These are phyloP conservation scores for Citrullus mucosospermus DNA, from an alignment of 306 rosid species.

Conservation along the genomic window DNA sequence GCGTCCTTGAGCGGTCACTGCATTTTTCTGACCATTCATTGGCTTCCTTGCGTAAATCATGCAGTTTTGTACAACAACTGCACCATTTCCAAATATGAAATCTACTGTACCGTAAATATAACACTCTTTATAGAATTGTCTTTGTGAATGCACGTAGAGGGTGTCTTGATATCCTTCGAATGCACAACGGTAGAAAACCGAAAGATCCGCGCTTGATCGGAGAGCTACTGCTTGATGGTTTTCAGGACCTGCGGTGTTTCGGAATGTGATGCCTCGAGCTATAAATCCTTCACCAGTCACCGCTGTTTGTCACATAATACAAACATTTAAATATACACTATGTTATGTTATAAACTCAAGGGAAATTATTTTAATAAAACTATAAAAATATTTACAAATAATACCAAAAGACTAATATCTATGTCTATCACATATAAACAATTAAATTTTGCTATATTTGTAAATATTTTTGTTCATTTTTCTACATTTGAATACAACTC, in stretches of 20 bases:
- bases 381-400: too few relatives aligned
- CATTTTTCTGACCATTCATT: slow-evolving; percentile 21
- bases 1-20: slow-evolving; percentile 43
- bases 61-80: slow-evolving; percentile 34
- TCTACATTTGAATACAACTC: too few relatives aligned
- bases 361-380: too few relatives aligned
- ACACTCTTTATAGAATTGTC: slow-evolving; percentile 50
- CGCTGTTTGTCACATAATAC: slow-evolving; percentile 18
- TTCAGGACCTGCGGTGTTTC: slow-evolving; percentile 39
- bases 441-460: too few relatives aligned
- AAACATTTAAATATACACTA: neutral
- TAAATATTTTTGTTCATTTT: too few relatives aligned
- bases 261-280: slow-evolving; percentile 40
- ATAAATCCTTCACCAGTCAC: slow-evolving; percentile 39
- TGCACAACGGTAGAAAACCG: slow-evolving; percentile 38
- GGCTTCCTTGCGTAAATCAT: slow-evolving; percentile 37
- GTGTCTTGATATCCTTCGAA: slow-evolving; percentile 60
- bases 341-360: too few relatives aligned
- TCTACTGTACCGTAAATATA: slow-evolving; percentile 42
- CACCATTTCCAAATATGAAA: slow-evolving; percentile 51
- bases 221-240: slow-evolving; percentile 57
- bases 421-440: too few relatives aligned
- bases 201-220: slow-evolving; percentile 37
- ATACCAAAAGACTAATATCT: too few relatives aligned
- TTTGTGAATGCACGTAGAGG: slow-evolving; percentile 39